A percentile compares a stretch with the other conserved stretches of the same genome.
These are phyloP conservation scores for Cyclotella choctawhatcheeana DNA, from an alignment of 108 stramenopile species.

Conservation along the genomic window DNA sequence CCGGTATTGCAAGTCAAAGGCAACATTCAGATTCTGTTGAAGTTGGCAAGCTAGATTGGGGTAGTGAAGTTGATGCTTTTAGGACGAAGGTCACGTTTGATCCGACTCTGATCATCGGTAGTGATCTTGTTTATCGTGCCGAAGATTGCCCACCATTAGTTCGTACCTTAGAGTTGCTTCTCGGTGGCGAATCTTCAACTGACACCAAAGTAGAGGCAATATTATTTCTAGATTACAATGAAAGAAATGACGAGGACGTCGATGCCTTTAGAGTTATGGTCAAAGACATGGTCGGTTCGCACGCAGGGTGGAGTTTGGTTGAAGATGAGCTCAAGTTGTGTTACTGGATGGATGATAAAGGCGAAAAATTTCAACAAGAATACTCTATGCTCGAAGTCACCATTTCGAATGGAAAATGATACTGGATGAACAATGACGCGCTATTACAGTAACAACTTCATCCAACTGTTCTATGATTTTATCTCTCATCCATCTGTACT, in stretches of 20 bases:
- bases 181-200: neutral
- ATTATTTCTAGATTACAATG: slow-evolving; percentile 7
- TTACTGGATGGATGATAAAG: neutral
- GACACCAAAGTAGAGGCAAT: neutral
- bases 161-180: slow-evolving; percentile 12
- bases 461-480: neutral
- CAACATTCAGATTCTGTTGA: neutral
- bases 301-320: slow-evolving; percentile 12
- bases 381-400: neutral
- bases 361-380: neutral
- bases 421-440: neutral
- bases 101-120: slow-evolving; percentile 18
- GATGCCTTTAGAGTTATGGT: slow-evolving; percentile 6
- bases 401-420: neutral
- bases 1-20: neutral
- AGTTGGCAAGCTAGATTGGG: slow-evolving; percentile 8
- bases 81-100: slow-evolving; percentile 4
- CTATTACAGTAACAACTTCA: neutral
- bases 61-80: slow-evolving; percentile 4
- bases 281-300: slow-evolving; percentile 11
- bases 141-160: slow-evolving; percentile 11
- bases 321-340: neutral
- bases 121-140: slow-evolving; percentile 16
- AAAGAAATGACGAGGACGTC: neutral
- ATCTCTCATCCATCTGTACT: too few species aligned